These are phyloP conservation scores for Barnettozyma populi DNA, from an alignment of 805 yeast species.

Conservation along the genomic window DNA sequence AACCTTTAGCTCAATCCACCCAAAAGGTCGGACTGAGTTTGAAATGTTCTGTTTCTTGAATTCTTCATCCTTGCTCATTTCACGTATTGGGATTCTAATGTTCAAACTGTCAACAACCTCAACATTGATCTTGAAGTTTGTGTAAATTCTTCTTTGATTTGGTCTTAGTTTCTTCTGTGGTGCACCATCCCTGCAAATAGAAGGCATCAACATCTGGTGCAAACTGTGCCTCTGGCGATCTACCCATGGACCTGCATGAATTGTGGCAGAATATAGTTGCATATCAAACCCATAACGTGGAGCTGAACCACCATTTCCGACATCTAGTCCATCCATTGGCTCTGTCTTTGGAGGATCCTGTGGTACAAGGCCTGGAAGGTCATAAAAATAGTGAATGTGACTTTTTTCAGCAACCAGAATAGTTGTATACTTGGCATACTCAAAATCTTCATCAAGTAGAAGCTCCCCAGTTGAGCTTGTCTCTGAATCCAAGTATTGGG, in stretches of 20 bases:
- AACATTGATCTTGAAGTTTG: conserved; percentile 51
- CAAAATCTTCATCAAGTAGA: conserved; percentile 39
- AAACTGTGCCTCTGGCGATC: conserved; percentile 72
- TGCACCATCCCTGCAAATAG: conserved; percentile 49
- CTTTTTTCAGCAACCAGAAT: conserved; percentile 56
- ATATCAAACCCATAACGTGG: conserved; percentile 62
- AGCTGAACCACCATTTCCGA: conserved; percentile 52
- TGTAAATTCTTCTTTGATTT: conserved; percentile 51
- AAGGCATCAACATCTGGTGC: conserved; percentile 65
- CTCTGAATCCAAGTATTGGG: conserved; percentile 52
- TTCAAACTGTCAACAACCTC: conserved; percentile 60
- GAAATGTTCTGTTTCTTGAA: conserved; percentile 29
- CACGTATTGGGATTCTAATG: conserved; percentile 77
- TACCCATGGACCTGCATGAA: conserved; percentile 95
- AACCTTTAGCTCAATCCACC: conserved; percentile 81
- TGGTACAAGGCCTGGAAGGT: conserved; percentile 64
- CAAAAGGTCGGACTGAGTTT: conserved; percentile 62
- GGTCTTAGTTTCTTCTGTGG: conserved; percentile 37
- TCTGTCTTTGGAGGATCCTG: conserved; percentile 27
- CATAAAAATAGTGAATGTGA: conserved; percentile 59
- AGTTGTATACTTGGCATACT: conserved; percentile 78
- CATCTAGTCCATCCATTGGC: conserved; percentile 42
- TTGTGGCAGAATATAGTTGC: conserved; percentile 50
- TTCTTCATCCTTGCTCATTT: conserved; percentile 67
- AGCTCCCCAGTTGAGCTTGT: conserved; percentile 29